phyloP scores from a whole-genome alignment of 805 yeast species.

The Starmera caribaea region DNA sequence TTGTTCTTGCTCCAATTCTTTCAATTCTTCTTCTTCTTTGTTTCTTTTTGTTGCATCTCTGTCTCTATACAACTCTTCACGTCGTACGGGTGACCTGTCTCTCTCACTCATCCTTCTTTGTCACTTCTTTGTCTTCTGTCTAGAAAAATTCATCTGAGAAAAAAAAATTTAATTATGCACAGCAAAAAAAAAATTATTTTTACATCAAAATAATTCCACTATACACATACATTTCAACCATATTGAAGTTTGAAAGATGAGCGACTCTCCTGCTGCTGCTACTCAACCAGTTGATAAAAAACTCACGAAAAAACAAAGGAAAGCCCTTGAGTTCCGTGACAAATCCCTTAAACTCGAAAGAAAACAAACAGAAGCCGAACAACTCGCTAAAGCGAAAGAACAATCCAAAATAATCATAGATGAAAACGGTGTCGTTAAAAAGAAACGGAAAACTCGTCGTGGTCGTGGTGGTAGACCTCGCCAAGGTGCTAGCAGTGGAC shows the following conservation, averaged over 20 bases:
- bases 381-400: slow-evolving; percentile 21
- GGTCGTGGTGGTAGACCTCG: slow-evolving; percentile 43
- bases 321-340: slow-evolving; percentile 49
- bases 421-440: slow-evolving; percentile 30
- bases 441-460: slow-evolving; percentile 68
- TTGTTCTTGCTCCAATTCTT: neutral
- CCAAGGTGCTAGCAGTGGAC: slow-evolving; percentile 27
- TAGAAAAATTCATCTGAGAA: neutral
- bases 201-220: no score
- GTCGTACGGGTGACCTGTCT: no score
- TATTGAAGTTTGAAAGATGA: no score
- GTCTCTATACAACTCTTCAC: no score
- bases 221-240: no score
- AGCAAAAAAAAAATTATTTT: neutral
- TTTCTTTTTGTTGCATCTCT: neutral
- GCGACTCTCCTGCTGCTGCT: no score
- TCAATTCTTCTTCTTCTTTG: neutral
- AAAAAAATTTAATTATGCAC: slow-evolving; percentile 2
- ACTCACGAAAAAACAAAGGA: slow-evolving; percentile 56
- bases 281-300: no score
- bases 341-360: slow-evolving; percentile 10
- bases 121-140: neutral
- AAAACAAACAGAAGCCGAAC: slow-evolving; percentile 8
- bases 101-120: no score
- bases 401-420: slow-evolving; percentile 3